Evolutionary conservation across 1,284 basidiomycete species (phyloP), one percentile per base, ranked within the genome.

Genomic region (Ganoderma sinense): DNA sequence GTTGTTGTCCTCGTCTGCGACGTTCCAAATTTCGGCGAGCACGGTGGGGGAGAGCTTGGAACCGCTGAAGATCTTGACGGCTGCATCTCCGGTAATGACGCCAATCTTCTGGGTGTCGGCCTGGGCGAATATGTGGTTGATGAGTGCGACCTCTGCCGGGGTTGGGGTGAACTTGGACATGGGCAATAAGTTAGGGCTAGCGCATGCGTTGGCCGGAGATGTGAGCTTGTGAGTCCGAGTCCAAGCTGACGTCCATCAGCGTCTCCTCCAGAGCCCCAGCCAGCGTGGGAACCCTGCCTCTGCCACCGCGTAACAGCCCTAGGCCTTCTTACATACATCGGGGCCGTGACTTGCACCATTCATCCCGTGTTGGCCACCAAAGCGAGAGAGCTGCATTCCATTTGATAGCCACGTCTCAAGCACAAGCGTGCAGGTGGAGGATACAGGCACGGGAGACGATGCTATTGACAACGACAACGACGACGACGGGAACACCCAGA

Each of bases 1-100:
- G 72, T 94, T 94, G 84, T 98, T 97, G 59, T 96, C 93, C 64
- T 93, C 92, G 84, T 99, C 98, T 53, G 97, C 92, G 70, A 99
- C 83, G 66, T 86, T 88, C 97, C 98, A 99, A 75, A 99, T 93
- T 84, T 98, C 94, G 55, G 97, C 96, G 69, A 99, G 91, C 43
- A 89, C 86, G n/a, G 87, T 83, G 10, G 94, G 90, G 39, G 89
- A 82, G 67, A 97, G 88, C 75, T 93, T 92, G 59, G 95, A 91
- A 66, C 94, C 91, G 69, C 89, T 85, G 76, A 97, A 94, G 67
- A 96, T 84, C 77, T 88, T 89, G 79, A 97, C 91, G 51, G 95
- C 96, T 74, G 92, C 90, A 70, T 95, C 93, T 75, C 95, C 95
- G 23, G 93, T 94, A 77, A 97, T 84, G 70, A 95, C 88, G 29